Conservation (phyloP, 1,284 basidiomycete genomes). For the Fomitiporia mediterranea region DNA sequence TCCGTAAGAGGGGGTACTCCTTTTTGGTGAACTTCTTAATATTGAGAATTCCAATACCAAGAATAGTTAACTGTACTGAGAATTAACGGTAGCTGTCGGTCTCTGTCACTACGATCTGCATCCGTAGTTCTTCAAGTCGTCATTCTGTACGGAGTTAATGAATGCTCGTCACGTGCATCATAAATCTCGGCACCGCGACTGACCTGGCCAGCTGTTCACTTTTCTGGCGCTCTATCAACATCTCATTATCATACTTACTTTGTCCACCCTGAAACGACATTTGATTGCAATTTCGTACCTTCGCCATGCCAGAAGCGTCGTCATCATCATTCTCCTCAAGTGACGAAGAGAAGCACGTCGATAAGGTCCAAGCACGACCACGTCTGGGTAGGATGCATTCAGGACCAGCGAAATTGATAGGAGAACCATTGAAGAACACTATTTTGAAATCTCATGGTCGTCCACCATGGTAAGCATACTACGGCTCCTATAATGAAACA, state of each 20-base stretch:
- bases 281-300: background rate
- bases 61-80: too few species aligned
- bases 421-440: slow-evolving; percentile 57
- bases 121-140: background rate
- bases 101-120: background rate
- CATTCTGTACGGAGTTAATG: too few species aligned
- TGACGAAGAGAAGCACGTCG: background rate
- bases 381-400: slow-evolving; percentile 3
- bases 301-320: background rate
- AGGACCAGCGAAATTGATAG: slow-evolving; percentile 2
- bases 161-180: background rate
- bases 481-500: slow-evolving; percentile 1
- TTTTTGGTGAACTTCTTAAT: too few species aligned
- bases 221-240: background rate
- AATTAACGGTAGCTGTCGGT: too few species aligned
- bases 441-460: slow-evolving; percentile 80
- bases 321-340: background rate
- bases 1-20: too few species aligned
- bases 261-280: too few species aligned
- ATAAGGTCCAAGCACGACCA: background rate
- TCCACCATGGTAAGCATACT: slow-evolving; percentile 60
- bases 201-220: background rate
- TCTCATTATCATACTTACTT: background rate
- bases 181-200: background rate
- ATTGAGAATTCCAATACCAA: too few species aligned